Evolutionary conservation across 192 early-diverging fungal species (phyloP), one percentile per base, ranked within the genome.

Genomic region (Phlyctochytrium bullatum): DNA sequence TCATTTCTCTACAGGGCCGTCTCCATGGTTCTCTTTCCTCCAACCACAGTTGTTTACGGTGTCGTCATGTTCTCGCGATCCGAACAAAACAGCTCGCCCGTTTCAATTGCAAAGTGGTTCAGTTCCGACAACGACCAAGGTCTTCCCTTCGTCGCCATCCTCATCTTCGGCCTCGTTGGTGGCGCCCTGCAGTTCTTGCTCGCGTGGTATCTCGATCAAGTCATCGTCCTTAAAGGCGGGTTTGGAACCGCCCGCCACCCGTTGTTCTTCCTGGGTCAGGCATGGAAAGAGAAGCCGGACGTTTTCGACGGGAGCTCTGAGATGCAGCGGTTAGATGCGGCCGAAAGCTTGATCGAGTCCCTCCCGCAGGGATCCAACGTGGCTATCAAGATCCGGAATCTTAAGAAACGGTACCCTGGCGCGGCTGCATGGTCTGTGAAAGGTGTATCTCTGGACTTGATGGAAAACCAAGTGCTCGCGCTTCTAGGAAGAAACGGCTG

Each of bases 401-500:
- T 57, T 10, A 57, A 10, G 14, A 57, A 57, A 28, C 12, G 25
- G 54, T 57, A 24, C 27, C 16, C 4, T 6, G 54, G 54, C 12
- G 12, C 54, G 4, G 12, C 27, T 6, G 25, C 25, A 6, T 20
- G 6, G 27, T 57, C 67, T 23, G 69, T 61, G 33, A 34, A 60
- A 25, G 61, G 31, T 30, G 58, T 83, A 57, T 52, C 65, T 52
- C 35, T 84, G 2, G 71, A 82, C 24, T 53, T 81, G 17, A 66
- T 82, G 36, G 52, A 63, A 20, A 79, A 78, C 33, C 74, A 79
- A 67, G 77, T 80, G 34, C 40, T 83, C 2, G 72, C 78, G 29
- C 75, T 86, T 35, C 62, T 83, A 10, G 82, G 83, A 47, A 78
- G 84, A 32, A 89, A 90, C 66, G 89, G 87, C 32, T 80, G 82